Evolutionary conservation across 306 rosid genomes (phyloP), one percentile per base, ranked within the genome.

Genomic region (Quercus rubra): DNA sequence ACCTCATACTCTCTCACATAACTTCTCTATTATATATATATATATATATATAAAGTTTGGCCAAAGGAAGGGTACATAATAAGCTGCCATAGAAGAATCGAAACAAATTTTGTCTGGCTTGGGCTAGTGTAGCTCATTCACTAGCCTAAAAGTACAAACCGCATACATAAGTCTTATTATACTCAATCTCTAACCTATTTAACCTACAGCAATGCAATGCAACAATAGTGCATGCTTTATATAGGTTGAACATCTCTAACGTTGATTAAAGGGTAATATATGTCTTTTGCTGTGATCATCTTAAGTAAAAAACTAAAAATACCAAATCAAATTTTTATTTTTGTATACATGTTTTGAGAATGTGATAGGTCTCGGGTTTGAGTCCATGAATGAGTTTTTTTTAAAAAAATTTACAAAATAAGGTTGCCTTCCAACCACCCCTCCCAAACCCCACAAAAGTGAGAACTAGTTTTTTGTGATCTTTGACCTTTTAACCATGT

Each of bases 261-360:
- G 52, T 81, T 58, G 62, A 28, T 63, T 74, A 66, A 76, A n/a
- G 83, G 13, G 57, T 64, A 73, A 78, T 17, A 84, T 38, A 58
- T 62, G 69, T 74, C 72, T 62, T 21, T 31, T 54, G 55, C 19
- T 55, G 27, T 56, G 58, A 78, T 78, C 76, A 27, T 31, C 67
- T 75, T 49, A 56, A 54, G 46, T 55, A 77, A 62, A 52, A 73
- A 75, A 54, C 46, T 55, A 77, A 62, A 52, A 73, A 67, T 71
- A 63, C 54, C 58, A 41, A 35, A 23, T 13, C 12, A 54, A 57
- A 23, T 9, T 35, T 66, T 73, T 71, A 31, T 55, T 67, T 74
- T 56, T 55, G 35, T n/a, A 59, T 62, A 73, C 56, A 69, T 71
- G 66, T 67, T 54, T 49, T 52, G 69, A 25, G 59, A 28, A 14